phyloP scores from a whole-genome alignment of 768 basidiomycete genomes.

The Panellus pusillus region DNA sequence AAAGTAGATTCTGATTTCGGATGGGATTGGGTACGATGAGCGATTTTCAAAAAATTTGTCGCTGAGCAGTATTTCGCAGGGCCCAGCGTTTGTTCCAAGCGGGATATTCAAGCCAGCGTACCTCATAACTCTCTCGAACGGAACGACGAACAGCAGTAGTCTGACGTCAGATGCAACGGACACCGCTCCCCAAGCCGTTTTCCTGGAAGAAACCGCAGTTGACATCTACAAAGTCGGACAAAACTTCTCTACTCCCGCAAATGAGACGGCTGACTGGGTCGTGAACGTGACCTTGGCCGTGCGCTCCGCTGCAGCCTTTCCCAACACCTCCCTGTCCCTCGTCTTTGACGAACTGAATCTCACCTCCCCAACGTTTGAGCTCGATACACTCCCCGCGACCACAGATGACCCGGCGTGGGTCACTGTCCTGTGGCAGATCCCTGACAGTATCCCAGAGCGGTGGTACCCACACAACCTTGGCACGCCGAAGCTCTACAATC shows the following conservation, averaged over 20 bases:
- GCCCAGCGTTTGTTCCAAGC: constrained; percentile 56
- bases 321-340: constrained; percentile 39
- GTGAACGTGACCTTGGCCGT: constrained; percentile 54
- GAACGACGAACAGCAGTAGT: too few relatives aligned
- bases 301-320: constrained; percentile 39
- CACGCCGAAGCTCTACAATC: constrained; percentile 53
- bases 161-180: too few relatives aligned
- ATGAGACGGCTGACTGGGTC: constrained; percentile 53
- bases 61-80: too few relatives aligned
- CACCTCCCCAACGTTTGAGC: constrained; percentile 33
- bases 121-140: constrained; percentile 40
- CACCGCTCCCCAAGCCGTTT: constrained; percentile 30
- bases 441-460: constrained; percentile 44
- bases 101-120: constrained; percentile 59
- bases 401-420: constrained; percentile 38
- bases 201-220: constrained; percentile 52
- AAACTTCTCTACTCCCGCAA: constrained; percentile 42
- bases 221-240: constrained; percentile 58
- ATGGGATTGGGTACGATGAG: constrained; percentile 54
- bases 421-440: constrained; percentile 44
- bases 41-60: too few relatives aligned
- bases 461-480: constrained; percentile 62
- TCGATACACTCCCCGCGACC: constrained; percentile 24
- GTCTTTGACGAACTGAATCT: constrained; percentile 49
- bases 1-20: constrained; percentile 58